Evolutionary conservation across 352 stramenopile species (phyloP).

Genomic region (Thraustochytrium sp.): DNA sequence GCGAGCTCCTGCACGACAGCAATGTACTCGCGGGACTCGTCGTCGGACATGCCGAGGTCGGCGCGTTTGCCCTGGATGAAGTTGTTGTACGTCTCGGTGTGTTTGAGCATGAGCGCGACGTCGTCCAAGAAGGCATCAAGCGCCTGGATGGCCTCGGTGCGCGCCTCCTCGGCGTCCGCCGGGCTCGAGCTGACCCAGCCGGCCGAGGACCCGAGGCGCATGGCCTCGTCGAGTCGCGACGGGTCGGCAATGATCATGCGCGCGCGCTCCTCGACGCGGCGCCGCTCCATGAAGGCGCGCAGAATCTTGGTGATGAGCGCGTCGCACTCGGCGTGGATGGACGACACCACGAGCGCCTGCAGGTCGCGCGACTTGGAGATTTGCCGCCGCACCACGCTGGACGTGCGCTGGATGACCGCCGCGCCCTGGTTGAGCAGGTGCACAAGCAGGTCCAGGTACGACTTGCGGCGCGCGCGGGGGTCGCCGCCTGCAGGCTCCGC

Average conservation of each 20-base stretch:
- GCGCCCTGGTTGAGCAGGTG: slow-evolving; percentile 21
- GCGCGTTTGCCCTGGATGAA: slow-evolving; percentile 11
- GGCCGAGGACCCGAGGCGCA: neutral
- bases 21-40: slow-evolving; percentile 11
- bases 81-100: slow-evolving; percentile 32
- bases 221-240: neutral
- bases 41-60: neutral
- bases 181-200: neutral
- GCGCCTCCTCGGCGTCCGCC: neutral
- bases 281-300: neutral
- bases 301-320: slow-evolving; percentile 34
- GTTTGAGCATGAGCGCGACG: slow-evolving; percentile 7
- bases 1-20: slow-evolving; percentile 24
- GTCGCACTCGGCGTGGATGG: slow-evolving; percentile 25
- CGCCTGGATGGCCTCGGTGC: neutral
- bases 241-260: slow-evolving; percentile 1
- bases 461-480: neutral
- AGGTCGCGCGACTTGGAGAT: neutral
- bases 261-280: slow-evolving; percentile 12
- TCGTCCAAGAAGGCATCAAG: slow-evolving; percentile 11
- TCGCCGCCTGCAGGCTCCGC: neutral
- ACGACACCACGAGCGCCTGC: neutral
- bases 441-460: slow-evolving; percentile 1
- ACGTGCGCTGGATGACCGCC: neutral
- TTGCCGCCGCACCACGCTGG: neutral